These are phyloP conservation scores for Fonsecaea monophora DNA, from an alignment of 2,329 filamentous ascomycete genomes.

Conservation along the genomic window DNA sequence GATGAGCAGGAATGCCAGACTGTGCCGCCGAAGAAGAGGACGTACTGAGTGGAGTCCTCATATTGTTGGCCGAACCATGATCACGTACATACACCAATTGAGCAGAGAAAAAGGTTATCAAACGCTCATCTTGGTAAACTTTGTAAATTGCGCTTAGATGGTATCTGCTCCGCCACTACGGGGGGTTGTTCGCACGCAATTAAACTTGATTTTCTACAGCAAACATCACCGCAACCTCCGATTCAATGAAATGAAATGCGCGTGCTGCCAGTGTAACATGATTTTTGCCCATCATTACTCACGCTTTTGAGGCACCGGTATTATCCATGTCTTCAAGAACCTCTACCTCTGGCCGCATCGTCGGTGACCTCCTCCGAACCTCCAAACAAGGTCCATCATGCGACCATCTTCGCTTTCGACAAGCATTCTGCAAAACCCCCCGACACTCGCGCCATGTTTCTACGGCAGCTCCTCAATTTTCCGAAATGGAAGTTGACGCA, in stretches of 20 bases:
- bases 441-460: conserved; percentile 35
- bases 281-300: neutral
- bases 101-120: neutral
- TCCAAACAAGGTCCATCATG: conserved; percentile 26
- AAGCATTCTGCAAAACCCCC: conserved; percentile 22
- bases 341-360: conserved; percentile 24
- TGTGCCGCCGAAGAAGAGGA: conserved; percentile 89
- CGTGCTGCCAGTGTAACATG: neutral
- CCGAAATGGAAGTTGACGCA: conserved; percentile 35
- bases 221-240: neutral
- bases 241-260: neutral
- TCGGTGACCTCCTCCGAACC: conserved; percentile 33
- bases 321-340: conserved; percentile 23
- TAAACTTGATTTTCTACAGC: conserved; percentile 1
- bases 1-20: conserved; percentile 96
- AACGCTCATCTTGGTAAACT: neutral
- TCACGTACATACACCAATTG: neutral
- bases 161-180: conserved; percentile 2
- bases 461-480: conserved; percentile 27
- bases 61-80: conserved; percentile 33
- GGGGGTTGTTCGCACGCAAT: neutral
- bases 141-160: neutral
- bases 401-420: conserved; percentile 30
- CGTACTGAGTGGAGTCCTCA: conserved; percentile 47
- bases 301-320: neutral